These are phyloP conservation scores for Przewalskia tangutica DNA, from an alignment of 257 asterid genomes.

Conservation along the genomic window DNA sequence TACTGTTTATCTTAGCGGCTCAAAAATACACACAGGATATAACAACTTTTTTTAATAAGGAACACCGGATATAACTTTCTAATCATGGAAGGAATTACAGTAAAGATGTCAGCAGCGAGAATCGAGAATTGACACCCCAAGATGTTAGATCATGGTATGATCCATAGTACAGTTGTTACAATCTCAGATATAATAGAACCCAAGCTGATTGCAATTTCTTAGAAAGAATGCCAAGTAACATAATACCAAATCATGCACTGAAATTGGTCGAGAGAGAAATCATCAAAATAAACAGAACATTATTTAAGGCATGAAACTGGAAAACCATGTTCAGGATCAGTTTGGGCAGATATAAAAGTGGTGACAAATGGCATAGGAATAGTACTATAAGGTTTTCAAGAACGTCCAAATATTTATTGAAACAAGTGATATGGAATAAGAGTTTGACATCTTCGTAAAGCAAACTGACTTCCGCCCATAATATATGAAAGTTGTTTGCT, in stretches of 20 bases:
- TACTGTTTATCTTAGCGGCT: background rate
- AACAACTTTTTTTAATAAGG: too few species aligned
- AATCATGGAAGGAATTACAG: background rate
- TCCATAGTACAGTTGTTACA: background rate
- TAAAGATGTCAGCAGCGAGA: background rate
- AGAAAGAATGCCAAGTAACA: background rate
- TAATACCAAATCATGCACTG: background rate
- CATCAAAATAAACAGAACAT: background rate
- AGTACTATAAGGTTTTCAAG: background rate
- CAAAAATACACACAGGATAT: background rate
- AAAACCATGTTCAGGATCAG: background rate
- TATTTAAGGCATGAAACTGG: background rate
- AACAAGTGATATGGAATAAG: background rate
- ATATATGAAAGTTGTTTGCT: background rate
- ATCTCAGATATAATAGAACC: background rate
- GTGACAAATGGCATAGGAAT: background rate
- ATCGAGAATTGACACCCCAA: background rate
- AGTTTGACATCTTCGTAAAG: background rate
- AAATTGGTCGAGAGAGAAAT: background rate
- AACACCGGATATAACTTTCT: background rate
- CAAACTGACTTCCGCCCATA: background rate
- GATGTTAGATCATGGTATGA: background rate
- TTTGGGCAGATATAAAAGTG: background rate
- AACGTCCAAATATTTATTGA: background rate
- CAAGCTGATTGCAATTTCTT: background rate